Evolutionary conservation across 2,329 filamentous ascomycete genomes (phyloP), one percentile per base, ranked within the genome.

Genomic region (Aspergillus calidoustus): DNA sequence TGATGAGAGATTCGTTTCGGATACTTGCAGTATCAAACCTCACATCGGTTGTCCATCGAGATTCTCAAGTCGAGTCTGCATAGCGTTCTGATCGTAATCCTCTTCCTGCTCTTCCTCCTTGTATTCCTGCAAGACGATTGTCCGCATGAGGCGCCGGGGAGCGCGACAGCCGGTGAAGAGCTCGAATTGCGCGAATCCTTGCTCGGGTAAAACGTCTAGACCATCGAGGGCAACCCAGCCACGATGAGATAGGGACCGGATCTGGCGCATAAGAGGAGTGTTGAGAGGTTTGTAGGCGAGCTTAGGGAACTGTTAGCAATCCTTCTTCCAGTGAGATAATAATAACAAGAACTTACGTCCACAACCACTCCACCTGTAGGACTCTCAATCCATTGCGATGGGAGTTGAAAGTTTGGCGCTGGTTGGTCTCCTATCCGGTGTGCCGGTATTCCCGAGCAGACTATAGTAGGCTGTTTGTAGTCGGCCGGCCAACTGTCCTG

Each of bases 141-240:
- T 73, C 22, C 75, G 71, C 76, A 78, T 78, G 13, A 77, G 54
- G 22, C 75, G 71, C 13, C 75, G 70, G 4, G 76, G 76, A 17
- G 76, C 75, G n/a, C 74, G 74, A 11, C 74, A 73, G 8, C 76
- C 74, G 1, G 76, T 78, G 50, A 78, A 76, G 2, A 78, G 64
- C 53, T 78, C 76, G 38, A 78, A 78, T 49, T 78, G 76, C 4
- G 76, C 76, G 52, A 78, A 77, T 0, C 76, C 76, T 61, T 78
- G 76, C 62, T 78, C 76, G 2, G 76, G 74, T 5, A 78, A 72
- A 15, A 78, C 73, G 44, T 78, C 76, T 3, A 78, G 74, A 15
- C 76, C 76, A 41, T 78, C 76, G 22, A 77, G 62, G 0, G 75
- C 72, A n/a, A 77, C 73, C 76, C 76, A 78, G 8, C 76, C 75